These are phyloP conservation scores for Boletus sp. DNA, from an alignment of 768 basidiomycete genomes.

Conservation along the genomic window DNA sequence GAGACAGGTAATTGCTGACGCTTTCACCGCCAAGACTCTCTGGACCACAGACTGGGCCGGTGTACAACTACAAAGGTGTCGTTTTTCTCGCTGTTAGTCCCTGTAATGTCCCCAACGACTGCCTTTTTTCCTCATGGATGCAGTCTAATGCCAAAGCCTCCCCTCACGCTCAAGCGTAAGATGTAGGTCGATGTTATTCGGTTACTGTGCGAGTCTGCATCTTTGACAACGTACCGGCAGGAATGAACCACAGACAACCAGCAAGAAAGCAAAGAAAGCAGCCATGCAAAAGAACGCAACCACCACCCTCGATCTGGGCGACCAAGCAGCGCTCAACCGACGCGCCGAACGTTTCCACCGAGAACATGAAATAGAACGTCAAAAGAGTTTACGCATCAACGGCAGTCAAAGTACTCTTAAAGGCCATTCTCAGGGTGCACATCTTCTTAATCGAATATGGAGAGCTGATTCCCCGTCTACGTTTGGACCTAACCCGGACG, in stretches of 20 bases:
- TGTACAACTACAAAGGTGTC: slow-evolving; percentile 81
- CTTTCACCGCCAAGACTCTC: slow-evolving; percentile 78
- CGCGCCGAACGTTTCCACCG: slow-evolving; percentile 88
- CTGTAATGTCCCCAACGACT: slow-evolving; percentile 21
- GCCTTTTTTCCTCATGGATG: background rate
- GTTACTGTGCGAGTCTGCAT: background rate
- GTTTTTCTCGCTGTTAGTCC: background rate
- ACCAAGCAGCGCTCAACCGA: slow-evolving; percentile 66
- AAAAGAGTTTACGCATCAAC: slow-evolving; percentile 42
- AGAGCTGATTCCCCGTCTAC: slow-evolving; percentile 49
- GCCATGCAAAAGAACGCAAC: slow-evolving; percentile 40
- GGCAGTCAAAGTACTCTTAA: slow-evolving; percentile 36
- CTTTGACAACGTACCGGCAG: slow-evolving; percentile 26
- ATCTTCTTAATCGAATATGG: slow-evolving; percentile 48
- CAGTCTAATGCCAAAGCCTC: slow-evolving; percentile 61
- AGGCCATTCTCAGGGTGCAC: slow-evolving; percentile 47
- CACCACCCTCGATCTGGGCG: slow-evolving; percentile 50
- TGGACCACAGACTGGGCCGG: slow-evolving; percentile 94
- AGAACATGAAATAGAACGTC: slow-evolving; percentile 83
- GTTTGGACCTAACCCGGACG: slow-evolving; percentile 47
- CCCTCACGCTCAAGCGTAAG: slow-evolving; percentile 65
- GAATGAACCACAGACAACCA: slow-evolving; percentile 41
- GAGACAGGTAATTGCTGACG: slow-evolving; percentile 94
- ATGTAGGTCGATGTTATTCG: slow-evolving; percentile 40
- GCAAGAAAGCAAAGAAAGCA: slow-evolving; percentile 61